Base-by-base conservation (phyloP, 2,329 filamentous ascomycete species). In the Leptoxyphium fumago region DNA sequence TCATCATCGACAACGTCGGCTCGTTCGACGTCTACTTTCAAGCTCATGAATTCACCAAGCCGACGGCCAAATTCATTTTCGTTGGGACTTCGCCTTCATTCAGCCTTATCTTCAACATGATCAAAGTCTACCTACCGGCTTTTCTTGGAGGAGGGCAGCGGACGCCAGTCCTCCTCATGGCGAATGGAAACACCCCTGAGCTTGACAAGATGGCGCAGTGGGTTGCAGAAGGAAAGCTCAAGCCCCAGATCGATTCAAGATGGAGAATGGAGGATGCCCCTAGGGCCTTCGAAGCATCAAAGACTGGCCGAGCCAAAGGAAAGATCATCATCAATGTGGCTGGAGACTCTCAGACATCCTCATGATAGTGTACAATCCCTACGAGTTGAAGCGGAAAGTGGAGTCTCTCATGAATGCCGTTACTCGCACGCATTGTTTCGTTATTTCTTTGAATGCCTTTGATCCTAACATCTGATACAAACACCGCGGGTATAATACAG, bases 1-100 rank as follows among this genome's bases (percentile, higher is more conserved):
- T 75, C 32, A 64, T 73, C 0, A 63, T 82, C 10, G 78, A 82
- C 58, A 75, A 75, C 53, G 69, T 79, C 17, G 74, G 72, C 2
- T 48, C 60, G 5, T 48, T 57, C 1, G 61, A 68, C 10, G 55
- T 82, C 10, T 80, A 79, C 58, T 69, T 65, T 46, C 63, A 69
- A 10, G 67, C 67, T 3, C 66, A 74, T 47, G 52, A 65, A 6
- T 80, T 71, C 53, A 58, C 79, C 30, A 55, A 67, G 10, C 62
- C 66, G 0, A 58, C 56, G 0, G 75, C 71, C 13, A 65, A 61
- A 39, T 80, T 71, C 51, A 64, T 74, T 8, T 71, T 73, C 55
- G 64, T 78, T 29, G 72, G 72, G 5, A 65, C 61, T 13, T 52
- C 55, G 14, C 45, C 61, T 28, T 52, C 58, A 36, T 41, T 59